phyloP scores from a whole-genome alignment of 495 filamentous ascomycete species.

The Aspergillus panamensis region DNA sequence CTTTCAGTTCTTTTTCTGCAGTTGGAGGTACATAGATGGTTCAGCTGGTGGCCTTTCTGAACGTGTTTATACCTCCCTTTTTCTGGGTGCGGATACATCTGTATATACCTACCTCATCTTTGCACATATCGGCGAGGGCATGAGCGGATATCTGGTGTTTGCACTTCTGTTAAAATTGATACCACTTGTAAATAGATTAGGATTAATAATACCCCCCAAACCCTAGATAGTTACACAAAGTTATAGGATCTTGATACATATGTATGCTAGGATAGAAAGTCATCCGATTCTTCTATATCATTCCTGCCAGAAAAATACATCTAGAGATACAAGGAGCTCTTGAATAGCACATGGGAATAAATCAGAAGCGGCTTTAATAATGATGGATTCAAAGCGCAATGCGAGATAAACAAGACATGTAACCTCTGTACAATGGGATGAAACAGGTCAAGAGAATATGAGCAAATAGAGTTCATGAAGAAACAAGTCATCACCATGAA shows the following conservation, averaged over 20 bases:
- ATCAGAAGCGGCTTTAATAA: constrained; percentile 10
- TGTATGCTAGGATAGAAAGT: neutral
- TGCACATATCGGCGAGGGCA: neutral
- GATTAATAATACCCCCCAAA: neutral
- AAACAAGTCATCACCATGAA: constrained; percentile 20
- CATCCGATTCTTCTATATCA: neutral
- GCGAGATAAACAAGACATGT: constrained; percentile 7
- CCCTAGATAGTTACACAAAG: neutral
- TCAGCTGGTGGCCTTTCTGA: too few species aligned
- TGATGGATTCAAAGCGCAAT: neutral
- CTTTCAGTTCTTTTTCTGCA: constrained; percentile 7
- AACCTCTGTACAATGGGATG: constrained; percentile 19
- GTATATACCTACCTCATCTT: constrained; percentile 1
- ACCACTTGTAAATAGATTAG: constrained; percentile 2
- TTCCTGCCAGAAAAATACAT: constrained; percentile 6
- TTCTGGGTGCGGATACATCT: neutral
- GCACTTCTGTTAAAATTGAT: neutral
- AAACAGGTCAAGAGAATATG: neutral
- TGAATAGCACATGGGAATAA: constrained; percentile 2
- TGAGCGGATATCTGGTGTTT: constrained; percentile 1
- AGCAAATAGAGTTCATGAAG: constrained; percentile 12
- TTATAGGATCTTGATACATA: neutral
- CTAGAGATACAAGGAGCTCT: neutral
- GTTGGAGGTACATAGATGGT: neutral
- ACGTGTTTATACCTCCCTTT: neutral